These are phyloP conservation scores for Wallemia hederae DNA, from an alignment of 1,284 basidiomycete species.

Conservation along the genomic window DNA sequence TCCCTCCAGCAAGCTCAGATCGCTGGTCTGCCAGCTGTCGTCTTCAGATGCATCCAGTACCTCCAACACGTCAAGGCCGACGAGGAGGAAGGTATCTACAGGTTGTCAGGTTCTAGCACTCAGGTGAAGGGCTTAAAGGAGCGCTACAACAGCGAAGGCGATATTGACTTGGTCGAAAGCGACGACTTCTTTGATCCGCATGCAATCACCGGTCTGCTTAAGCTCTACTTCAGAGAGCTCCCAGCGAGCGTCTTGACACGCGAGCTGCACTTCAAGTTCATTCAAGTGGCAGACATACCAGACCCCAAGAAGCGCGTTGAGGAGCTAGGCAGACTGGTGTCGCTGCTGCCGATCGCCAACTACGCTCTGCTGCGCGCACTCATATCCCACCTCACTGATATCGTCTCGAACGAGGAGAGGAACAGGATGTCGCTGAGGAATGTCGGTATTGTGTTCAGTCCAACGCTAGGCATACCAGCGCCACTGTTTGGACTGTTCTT, in stretches of 20 bases:
- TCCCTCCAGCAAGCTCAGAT: conserved; percentile 66
- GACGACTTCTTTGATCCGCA: conserved; percentile 86
- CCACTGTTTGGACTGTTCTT: conserved; percentile 81
- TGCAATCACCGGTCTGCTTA: conserved; percentile 71
- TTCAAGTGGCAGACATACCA: conserved; percentile 60
- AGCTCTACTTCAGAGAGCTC: conserved; percentile 63
- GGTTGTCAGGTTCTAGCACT: conserved; percentile 66
- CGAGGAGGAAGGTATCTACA: conserved; percentile 90
- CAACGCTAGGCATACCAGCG: conserved; percentile 76
- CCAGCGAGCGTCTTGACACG: conserved; percentile 72
- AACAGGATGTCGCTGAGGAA: conserved; percentile 99
- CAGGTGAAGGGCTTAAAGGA: conserved; percentile 84
- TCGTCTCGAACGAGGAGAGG: conserved; percentile 59
- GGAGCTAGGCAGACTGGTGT: conserved; percentile 61
- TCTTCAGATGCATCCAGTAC: conserved; percentile 77
- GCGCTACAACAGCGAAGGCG: conserved; percentile 78
- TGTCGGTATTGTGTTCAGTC: conserved; percentile 90
- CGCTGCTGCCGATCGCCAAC: conserved; percentile 62
- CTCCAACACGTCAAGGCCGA: conserved; percentile 70
- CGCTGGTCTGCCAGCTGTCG: conserved; percentile 67
- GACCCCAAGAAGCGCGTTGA: conserved; percentile 59
- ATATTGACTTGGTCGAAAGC: conserved; percentile 51
- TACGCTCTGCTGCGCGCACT: conserved; percentile 77
- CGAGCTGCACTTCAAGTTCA: conserved; percentile 58
- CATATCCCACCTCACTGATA: conserved; percentile 79